phyloP scores from a whole-genome alignment of 148 eudicot genomes.

The Agrostemma githago region DNA sequence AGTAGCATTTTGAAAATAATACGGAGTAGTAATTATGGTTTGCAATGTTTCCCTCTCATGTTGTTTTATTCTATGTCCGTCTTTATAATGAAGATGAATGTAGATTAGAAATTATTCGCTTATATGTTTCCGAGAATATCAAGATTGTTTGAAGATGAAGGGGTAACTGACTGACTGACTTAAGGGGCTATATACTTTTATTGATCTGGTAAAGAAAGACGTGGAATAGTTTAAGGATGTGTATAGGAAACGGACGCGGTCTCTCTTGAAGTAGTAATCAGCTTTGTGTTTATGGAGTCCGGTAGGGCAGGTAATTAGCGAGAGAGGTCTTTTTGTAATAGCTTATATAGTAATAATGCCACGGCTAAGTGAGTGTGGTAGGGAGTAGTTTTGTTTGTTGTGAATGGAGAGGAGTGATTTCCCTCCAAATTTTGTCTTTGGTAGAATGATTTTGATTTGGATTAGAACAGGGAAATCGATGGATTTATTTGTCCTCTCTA shows the following conservation, averaged over 20 bases:
- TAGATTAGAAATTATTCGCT: neutral
- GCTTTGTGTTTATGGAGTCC: neutral
- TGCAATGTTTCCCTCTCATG: neutral
- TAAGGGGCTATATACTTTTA: neutral
- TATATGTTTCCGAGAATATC: neutral
- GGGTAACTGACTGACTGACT: neutral
- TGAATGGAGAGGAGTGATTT: neutral
- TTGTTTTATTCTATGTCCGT: neutral
- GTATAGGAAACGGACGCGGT: neutral
- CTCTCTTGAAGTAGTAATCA: neutral
- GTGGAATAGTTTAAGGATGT: neutral
- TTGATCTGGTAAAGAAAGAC: neutral
- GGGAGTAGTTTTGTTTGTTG: neutral
- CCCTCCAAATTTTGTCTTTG: too few species aligned
- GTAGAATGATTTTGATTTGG: too few species aligned
- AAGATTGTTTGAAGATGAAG: neutral
- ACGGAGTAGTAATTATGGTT: neutral
- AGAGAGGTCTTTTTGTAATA: neutral
- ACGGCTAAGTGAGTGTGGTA: neutral
- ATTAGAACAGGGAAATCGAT: too few species aligned
- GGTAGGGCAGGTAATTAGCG: neutral
- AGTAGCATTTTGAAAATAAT: neutral
- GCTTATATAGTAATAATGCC: too few species aligned
- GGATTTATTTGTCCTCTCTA: neutral
- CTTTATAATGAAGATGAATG: neutral